These are phyloP conservation scores for Vanrija humicola DNA, from an alignment of 1,284 basidiomycete genomes.

Conservation along the genomic window DNA sequence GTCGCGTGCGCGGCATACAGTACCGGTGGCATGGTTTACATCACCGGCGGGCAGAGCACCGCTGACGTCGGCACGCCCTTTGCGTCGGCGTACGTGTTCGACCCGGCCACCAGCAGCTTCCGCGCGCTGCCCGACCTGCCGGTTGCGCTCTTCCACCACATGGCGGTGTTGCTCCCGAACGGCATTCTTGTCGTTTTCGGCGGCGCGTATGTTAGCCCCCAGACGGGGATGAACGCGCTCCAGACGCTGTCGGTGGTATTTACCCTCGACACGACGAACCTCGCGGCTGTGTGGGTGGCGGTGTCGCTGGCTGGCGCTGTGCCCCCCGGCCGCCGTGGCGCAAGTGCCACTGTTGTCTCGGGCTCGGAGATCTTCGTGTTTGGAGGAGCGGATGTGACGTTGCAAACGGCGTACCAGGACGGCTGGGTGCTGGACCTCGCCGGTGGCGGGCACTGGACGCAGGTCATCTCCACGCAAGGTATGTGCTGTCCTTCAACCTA, in stretches of 20 bases:
- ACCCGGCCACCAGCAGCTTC: constrained; percentile 55
- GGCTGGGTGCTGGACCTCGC: constrained; percentile 71
- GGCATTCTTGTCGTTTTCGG: constrained; percentile 71
- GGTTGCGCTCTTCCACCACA: constrained; percentile 65
- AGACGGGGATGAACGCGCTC: constrained; percentile 42
- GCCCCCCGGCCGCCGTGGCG: constrained; percentile 64
- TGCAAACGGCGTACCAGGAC: constrained; percentile 61
- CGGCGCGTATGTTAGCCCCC: constrained; percentile 58
- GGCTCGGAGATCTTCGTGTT: constrained; percentile 64
- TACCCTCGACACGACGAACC: constrained; percentile 59
- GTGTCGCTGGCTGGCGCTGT: constrained; percentile 49
- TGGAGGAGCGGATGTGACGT: constrained; percentile 64
- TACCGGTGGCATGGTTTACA: constrained; percentile 54
- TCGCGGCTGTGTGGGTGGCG: constrained; percentile 55
- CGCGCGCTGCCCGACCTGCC: constrained; percentile 60
- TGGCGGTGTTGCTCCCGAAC: constrained; percentile 62
- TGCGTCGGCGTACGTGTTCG: constrained; percentile 63
- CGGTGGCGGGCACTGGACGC: constrained; percentile 54
- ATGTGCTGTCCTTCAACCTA: background rate
- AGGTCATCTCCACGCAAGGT: constrained; percentile 9
- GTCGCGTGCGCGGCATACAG: constrained; percentile 59
- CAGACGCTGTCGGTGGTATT: constrained; percentile 61
- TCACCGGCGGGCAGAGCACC: constrained; percentile 70
- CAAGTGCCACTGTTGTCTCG: constrained; percentile 57
- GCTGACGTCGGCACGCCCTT: constrained; percentile 68